Conservation (phyloP, 176 grass and related monocot species). For the Otatea glauca region DNA sequence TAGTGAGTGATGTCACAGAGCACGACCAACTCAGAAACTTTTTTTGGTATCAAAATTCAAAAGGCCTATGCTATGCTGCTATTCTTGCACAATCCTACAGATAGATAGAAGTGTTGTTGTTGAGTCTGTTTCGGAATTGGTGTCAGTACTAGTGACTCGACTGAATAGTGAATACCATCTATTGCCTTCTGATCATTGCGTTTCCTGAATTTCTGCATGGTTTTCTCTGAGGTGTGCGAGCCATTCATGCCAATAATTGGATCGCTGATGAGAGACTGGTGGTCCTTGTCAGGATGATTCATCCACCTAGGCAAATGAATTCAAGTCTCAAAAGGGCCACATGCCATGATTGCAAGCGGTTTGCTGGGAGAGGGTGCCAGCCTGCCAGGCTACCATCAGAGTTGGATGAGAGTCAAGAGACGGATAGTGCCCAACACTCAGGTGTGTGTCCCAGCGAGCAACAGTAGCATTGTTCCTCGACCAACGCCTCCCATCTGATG, state of each 20-base stretch:
- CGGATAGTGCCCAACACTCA: background rate
- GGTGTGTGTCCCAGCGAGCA: background rate
- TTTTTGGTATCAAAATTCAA: background rate
- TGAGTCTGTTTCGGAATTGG: slow-evolving; percentile 7
- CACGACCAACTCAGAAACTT: background rate
- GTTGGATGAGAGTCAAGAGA: background rate
- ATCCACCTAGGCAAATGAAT: background rate
- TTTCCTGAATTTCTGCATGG: slow-evolving; percentile 11
- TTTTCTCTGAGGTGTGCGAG: background rate
- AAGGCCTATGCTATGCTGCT: background rate
- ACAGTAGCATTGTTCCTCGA: background rate
- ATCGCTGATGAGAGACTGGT: background rate
- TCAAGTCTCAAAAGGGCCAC: slow-evolving; percentile 18
- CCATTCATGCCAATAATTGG: slow-evolving; percentile 21
- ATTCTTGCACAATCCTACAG: background rate
- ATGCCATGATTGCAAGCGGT: slow-evolving; percentile 41
- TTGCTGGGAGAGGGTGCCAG: slow-evolving; percentile 10
- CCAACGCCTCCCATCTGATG: background rate
- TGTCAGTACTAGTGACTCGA: slow-evolving; percentile 12
- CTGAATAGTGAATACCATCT: slow-evolving; percentile 9
- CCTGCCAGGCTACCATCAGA: slow-evolving; percentile 19
- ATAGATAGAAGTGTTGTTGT: background rate
- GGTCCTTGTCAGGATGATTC: slow-evolving; percentile 32
- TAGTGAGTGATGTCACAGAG: background rate
- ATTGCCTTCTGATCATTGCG: slow-evolving; percentile 12